These are phyloP conservation scores for Capsella rubella DNA, from an alignment of 441 rosid species.

Conservation along the genomic window DNA sequence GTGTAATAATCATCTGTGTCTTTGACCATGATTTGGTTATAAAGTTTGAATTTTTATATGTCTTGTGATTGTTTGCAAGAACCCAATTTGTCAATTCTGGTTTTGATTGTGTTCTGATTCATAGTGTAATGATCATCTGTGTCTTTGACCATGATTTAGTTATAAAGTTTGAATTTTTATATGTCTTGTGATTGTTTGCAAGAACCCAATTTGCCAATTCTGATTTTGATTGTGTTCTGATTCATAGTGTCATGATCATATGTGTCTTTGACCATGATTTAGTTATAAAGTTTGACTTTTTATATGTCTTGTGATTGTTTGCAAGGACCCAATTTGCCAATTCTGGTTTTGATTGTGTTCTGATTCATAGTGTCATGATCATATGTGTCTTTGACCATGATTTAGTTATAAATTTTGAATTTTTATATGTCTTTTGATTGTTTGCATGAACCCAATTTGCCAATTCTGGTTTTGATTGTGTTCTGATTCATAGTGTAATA, in stretches of 20 bases:
- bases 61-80: background rate
- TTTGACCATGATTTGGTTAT: background rate
- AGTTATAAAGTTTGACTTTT: no score
- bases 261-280: background rate
- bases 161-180: background rate
- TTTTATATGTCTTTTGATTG: no score
- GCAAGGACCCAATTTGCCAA: background rate
- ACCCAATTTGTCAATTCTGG: background rate
- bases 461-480: no score
- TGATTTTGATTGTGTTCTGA: background rate
- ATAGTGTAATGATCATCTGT: conserved; percentile 19
- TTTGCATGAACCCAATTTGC: no score
- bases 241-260: background rate
- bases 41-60: background rate
- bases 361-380: no score
- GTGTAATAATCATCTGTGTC: no score
- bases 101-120: no score
- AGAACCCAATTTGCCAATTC: background rate
- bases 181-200: background rate
- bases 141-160: background rate
- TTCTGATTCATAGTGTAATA: background rate
- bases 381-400: background rate
- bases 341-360: no score
- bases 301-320: background rate
- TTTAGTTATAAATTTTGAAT: background rate